Conservation (phyloP, 2,329 filamentous ascomycete species). For the Trichoderma gracile region DNA sequence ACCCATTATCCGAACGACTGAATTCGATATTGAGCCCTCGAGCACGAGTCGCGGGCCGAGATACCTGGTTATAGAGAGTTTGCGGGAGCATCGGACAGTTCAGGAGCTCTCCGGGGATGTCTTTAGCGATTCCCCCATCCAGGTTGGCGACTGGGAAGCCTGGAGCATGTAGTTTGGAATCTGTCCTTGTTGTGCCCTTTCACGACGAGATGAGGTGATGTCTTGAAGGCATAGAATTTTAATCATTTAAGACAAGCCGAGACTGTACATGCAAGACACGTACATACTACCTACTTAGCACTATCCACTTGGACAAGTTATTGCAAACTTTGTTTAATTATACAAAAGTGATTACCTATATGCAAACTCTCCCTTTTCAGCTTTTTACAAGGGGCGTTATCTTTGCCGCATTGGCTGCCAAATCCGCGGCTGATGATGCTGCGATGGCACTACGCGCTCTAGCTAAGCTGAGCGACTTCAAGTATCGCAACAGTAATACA, state of each 20-base stretch:
- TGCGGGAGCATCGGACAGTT: constrained; percentile 54
- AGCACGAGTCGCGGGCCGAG: constrained; percentile 57
- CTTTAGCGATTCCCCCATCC: constrained; percentile 50
- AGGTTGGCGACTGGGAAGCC: constrained; percentile 47
- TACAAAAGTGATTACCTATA: neutral
- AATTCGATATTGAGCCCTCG: constrained; percentile 73
- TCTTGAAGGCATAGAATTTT: neutral
- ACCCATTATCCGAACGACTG: constrained; percentile 66
- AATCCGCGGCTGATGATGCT: constrained; percentile 50
- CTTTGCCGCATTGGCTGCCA: constrained; percentile 48
- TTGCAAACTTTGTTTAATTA: neutral
- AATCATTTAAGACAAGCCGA: neutral
- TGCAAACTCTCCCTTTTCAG: neutral
- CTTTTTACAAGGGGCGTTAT: constrained; percentile 33
- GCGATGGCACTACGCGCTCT: constrained; percentile 66
- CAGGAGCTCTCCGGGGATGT: constrained; percentile 55
- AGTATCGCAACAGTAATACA: constrained; percentile 79
- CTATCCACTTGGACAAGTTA: constrained; percentile 4
- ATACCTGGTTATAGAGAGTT: constrained; percentile 80
- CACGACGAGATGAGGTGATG: neutral
- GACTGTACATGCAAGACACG: neutral
- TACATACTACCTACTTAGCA: neutral
- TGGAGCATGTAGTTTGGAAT: neutral
- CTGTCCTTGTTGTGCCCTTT: too few relatives aligned
- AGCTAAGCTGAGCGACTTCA: constrained; percentile 68